These are phyloP conservation scores for Leptosphaerulina australis DNA, from an alignment of 2,329 filamentous ascomycete genomes.

Conservation along the genomic window DNA sequence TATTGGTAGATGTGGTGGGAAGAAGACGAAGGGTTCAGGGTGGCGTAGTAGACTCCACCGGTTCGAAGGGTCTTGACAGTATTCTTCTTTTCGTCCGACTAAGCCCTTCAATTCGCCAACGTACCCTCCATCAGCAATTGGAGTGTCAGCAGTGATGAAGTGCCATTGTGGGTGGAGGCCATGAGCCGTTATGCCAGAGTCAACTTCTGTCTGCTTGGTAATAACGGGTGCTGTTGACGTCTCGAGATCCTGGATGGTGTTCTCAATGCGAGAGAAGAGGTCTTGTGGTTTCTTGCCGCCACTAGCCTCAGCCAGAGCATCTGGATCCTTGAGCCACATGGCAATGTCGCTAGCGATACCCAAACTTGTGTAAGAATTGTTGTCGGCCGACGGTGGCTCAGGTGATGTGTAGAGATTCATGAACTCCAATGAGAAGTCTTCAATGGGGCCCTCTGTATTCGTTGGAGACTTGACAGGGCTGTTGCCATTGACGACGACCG, in stretches of 20 bases:
- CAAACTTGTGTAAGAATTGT: constrained; percentile 80
- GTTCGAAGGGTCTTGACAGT: constrained; percentile 53
- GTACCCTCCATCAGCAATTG: constrained; percentile 59
- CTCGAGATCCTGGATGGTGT: constrained; percentile 60
- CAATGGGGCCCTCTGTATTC: constrained; percentile 67
- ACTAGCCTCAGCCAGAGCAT: constrained; percentile 70
- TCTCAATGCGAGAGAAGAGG: constrained; percentile 70
- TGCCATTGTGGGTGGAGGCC: constrained; percentile 73
- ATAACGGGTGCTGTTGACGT: constrained; percentile 58
- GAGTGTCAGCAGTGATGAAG: constrained; percentile 63
- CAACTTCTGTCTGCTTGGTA: constrained; percentile 59
- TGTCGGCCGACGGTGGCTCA: constrained; percentile 61
- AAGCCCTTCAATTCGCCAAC: constrained; percentile 73
- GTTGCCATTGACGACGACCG: constrained; percentile 63
- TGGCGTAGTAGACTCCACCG: constrained; percentile 57
- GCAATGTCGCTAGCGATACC: constrained; percentile 75
- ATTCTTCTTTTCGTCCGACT: constrained; percentile 56
- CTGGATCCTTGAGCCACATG: constrained; percentile 77
- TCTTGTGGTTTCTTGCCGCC: constrained; percentile 67
- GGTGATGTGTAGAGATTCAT: constrained; percentile 73
- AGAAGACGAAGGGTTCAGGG: constrained; percentile 61
- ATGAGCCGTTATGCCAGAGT: constrained; percentile 55
- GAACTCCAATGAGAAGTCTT: constrained; percentile 77
- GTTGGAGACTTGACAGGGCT: constrained; percentile 80
- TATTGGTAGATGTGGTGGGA: constrained; percentile 85